phyloP scores from a whole-genome alignment of 2,329 filamentous ascomycete species.

The Cladosporium sp. region DNA sequence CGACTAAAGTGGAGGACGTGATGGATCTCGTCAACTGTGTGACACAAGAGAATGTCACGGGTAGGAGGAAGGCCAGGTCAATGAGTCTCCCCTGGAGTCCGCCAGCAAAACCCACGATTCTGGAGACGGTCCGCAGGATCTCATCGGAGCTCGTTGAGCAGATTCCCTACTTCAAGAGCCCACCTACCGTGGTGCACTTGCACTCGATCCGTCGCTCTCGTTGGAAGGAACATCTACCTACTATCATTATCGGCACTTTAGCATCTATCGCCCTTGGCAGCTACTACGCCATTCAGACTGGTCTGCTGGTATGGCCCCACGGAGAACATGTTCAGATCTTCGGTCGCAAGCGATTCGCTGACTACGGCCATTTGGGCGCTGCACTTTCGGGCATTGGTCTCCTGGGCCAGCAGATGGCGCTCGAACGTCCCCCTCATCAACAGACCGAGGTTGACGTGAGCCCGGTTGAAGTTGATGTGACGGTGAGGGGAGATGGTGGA shows the following conservation, averaged over 20 bases:
- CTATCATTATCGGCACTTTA: constrained; percentile 26
- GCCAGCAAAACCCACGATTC: constrained; percentile 16
- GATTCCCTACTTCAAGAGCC: constrained; percentile 27
- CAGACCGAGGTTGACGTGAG: constrained; percentile 7
- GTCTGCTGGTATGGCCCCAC: constrained; percentile 36
- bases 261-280: constrained; percentile 26
- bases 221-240: constrained; percentile 28
- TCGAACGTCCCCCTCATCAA: not conserved
- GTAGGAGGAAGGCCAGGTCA: constrained; percentile 14
- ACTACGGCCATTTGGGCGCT: constrained; percentile 40
- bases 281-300: constrained; percentile 31
- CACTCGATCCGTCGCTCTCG: constrained; percentile 11
- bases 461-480: constrained; percentile 12
- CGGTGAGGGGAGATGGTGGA: constrained; percentile 11
- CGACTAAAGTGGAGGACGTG: constrained; percentile 31
- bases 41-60: constrained; percentile 18
- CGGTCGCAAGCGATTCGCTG: constrained; percentile 36
- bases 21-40: constrained; percentile 24
- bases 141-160: constrained; percentile 28
- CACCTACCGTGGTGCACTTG: constrained; percentile 13
- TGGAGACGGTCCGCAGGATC: constrained; percentile 21
- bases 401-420: constrained; percentile 26
- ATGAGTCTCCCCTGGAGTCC: constrained; percentile 33
- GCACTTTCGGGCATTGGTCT: constrained; percentile 36
- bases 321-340: constrained; percentile 39